Evolutionary conservation across 345 rosid genomes (phyloP), one percentile per base, ranked within the genome.

Genomic region (Populus euphratica): DNA sequence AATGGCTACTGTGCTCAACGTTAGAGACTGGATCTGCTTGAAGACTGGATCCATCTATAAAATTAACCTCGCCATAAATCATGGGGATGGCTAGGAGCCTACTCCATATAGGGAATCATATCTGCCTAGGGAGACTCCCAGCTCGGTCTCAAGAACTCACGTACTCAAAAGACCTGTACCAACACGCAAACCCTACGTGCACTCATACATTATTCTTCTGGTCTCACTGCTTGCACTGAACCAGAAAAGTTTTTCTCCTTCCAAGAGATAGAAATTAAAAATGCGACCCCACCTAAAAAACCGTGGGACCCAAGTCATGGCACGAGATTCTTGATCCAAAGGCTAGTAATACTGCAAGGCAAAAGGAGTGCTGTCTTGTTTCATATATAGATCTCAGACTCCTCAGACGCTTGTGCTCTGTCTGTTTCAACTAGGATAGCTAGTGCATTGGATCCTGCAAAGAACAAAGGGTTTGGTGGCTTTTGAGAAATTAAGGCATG

Each of bases 161-260:
- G 52, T 67, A 81, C 90, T 87, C 85, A 81, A 83, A 86, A 82
- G 76, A 87, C 80, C 73, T 65, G 59, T 31, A 52, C 75, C 80
- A 88, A 89, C 92, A 91, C 96, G 93, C 93, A 89, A 89, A 85
- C 82, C 77, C 90, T 82, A 84, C 87, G 77, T 81, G 71, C 80
- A 52, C 80, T 76, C 74, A 68, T 73, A 36, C 84, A 71, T 88
- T 84, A 85, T 85, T 86, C 86, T 77, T 72, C 18, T 72, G 64
- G 10, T 61, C 35, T 50, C 31, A 49, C 73, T 66, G 13, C 71
- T 78, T 0, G 29, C 33, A 12, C 69, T 65, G 35, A 83, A 70
- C 77, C 81, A 77, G 31, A 77, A 79, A 69, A 49, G 27, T 64
- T 20, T 8, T 29, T 77, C 31, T 68, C 35, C 31, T 63, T 72